Base-by-base conservation (phyloP, 1,284 basidiomycete species). In the Rugosomyces carneus region DNA sequence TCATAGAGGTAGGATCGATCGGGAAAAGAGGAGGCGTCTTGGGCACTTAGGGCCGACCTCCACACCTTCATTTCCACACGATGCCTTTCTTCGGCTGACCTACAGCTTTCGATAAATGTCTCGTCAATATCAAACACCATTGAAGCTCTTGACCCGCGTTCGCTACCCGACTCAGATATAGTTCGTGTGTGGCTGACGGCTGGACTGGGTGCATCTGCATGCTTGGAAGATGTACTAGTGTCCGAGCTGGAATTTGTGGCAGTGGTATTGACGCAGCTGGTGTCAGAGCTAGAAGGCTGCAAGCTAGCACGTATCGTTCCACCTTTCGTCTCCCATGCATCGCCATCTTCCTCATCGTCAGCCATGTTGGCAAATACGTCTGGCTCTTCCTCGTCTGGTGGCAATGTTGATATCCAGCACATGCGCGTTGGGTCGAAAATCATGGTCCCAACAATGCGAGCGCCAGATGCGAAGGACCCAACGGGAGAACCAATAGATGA, bases 381-480 rank as follows among this genome's bases (percentile, higher is more conserved):
- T 10, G 89, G 87, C 62, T 95, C 93, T 34, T 94, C 91, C 57
- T 95, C 91, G 49, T 93, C 93, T 6, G 88, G 83, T 2, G 84
- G 74, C 37, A 86, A 69, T 40, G 78, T 87, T 44, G 84, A 90
- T 57, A 94, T 80, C 94, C 94, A 98, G 59, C 89, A 89, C 92
- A 97, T 96, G 34, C 82, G 80, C 42, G 81, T 62, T 1, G 95
- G 93, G 68, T 98, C 94, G 58, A 98, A 98, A 41, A 93, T 81
- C 94, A 98, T 98, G 70, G 93, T 93, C 42, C 94, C 94, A 10
- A 97, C 93, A 58, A 93, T 82, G 44, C 90, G 79, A 38, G 85
- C 80, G 48, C 86, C 81, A 44, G 81, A 76, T 16, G 82, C 78
- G 56, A 87, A 82, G n/a, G 83, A 81, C 34, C 84, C 81, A 16